phyloP scores from a whole-genome alignment of 495 filamentous ascomycete species.

The Hypoxylon fuscum region DNA sequence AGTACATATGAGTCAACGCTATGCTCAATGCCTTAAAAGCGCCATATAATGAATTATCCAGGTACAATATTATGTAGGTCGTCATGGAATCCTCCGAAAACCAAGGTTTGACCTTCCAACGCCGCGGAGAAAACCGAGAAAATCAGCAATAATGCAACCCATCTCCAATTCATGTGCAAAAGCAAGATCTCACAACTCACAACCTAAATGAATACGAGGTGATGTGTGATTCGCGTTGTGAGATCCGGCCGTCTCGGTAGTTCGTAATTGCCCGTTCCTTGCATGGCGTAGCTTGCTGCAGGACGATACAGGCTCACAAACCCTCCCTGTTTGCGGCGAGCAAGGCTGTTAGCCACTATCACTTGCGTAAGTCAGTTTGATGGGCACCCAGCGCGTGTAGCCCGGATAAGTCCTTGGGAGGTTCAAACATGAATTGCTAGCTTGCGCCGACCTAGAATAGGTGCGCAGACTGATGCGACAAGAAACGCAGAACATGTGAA shows the following conservation, averaged over 20 bases:
- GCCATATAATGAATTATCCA: no score
- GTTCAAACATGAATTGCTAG: conserved; percentile 1
- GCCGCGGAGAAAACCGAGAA: no score
- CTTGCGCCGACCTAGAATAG: not conserved
- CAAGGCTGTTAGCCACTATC: conserved; percentile 31
- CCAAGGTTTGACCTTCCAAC: no score
- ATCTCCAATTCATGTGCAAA: no score
- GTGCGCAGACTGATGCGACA: conserved; percentile 5
- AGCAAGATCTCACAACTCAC: not conserved
- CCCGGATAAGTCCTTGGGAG: conserved; percentile 1
- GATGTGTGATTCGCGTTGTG: not conserved
- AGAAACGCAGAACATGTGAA: conserved; percentile 5
- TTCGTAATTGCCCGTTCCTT: conserved; percentile 2
- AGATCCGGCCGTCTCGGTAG: not conserved
- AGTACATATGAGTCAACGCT: no score
- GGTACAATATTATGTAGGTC: no score
- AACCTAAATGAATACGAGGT: not conserved
- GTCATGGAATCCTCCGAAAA: no score
- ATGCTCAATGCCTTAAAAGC: no score
- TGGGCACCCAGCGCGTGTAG: conserved; percentile 15
- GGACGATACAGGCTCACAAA: conserved; percentile 20
- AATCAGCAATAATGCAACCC: no score
- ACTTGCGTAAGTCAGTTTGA: no score
- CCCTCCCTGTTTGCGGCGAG: conserved; percentile 29
- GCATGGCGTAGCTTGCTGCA: not conserved